Conservation (phyloP, 2,329 filamentous ascomycete genomes). For the Cladosporium velox region DNA sequence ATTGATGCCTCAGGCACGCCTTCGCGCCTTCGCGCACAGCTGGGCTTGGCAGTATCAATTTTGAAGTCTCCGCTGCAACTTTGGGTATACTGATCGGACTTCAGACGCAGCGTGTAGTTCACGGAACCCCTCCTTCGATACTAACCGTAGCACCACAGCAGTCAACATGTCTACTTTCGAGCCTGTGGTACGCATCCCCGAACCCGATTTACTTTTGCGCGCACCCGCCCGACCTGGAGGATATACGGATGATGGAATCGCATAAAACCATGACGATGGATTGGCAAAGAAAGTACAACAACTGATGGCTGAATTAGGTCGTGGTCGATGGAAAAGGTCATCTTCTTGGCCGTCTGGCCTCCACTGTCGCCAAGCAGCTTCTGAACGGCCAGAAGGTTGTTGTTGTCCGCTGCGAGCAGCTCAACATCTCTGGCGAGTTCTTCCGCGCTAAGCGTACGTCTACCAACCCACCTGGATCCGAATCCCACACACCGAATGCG, state of each 20-base stretch:
- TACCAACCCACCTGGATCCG: constrained; percentile 22
- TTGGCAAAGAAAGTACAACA: not conserved
- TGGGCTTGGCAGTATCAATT: no score
- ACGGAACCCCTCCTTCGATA: no score
- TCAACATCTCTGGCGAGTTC: constrained; percentile 99
- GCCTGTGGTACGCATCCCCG: constrained; percentile 57
- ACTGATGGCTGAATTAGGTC: constrained; percentile 61
- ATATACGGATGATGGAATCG: constrained; percentile 1
- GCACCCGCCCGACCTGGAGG: constrained; percentile 15
- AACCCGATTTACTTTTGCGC: constrained; percentile 3
- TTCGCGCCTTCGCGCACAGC: no score
- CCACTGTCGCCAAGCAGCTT: constrained; percentile 98
- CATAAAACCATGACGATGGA: constrained; percentile 14
- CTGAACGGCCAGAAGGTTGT: constrained; percentile 99
- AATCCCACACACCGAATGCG: constrained; percentile 9
- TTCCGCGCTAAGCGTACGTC: constrained; percentile 99
- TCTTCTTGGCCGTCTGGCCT: constrained; percentile 97
- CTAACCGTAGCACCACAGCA: not conserved
- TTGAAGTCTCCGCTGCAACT: no score
- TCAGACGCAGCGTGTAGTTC: no score
- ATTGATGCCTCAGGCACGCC: no score
- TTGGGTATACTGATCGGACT: no score
- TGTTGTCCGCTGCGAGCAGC: constrained; percentile 95
- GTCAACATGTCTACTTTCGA: constrained; percentile 61
- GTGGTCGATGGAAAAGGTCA: constrained; percentile 99